Evolutionary conservation across 2,329 filamentous ascomycete species (phyloP).

Genomic region (Neopestalotiopsis sp.): DNA sequence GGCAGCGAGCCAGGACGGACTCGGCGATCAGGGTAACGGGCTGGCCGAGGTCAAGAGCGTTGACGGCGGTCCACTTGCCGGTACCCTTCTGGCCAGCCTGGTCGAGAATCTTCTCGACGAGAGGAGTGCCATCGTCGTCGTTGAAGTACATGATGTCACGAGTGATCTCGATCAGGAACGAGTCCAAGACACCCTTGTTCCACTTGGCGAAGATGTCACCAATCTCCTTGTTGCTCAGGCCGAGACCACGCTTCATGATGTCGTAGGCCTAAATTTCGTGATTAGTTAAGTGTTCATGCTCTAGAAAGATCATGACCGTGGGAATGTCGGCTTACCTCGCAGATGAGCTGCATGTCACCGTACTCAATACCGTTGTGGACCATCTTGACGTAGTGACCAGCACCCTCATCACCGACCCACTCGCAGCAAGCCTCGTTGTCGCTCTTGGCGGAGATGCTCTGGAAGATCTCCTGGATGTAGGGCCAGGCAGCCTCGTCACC

Average conservation of each 20-base stretch:
- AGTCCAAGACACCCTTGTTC: slow-evolving; percentile 99
- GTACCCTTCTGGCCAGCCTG: slow-evolving; percentile 99
- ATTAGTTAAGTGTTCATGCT: background rate
- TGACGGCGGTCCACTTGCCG: slow-evolving; percentile 99
- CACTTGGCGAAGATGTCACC: slow-evolving; percentile 92
- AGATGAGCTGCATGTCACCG: slow-evolving; percentile 99
- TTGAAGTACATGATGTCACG: slow-evolving; percentile 98
- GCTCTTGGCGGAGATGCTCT: slow-evolving; percentile 96
- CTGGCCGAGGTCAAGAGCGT: slow-evolving; percentile 97
- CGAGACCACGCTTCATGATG: slow-evolving; percentile 98
- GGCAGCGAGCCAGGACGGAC: slow-evolving; percentile 92
- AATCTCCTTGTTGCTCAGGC: slow-evolving; percentile 89
- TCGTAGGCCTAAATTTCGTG: slow-evolving; percentile 79
- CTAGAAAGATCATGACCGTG: background rate
- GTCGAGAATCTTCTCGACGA: slow-evolving; percentile 99
- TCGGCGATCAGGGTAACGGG: slow-evolving; percentile 98
- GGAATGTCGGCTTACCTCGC: slow-evolving; percentile 70
- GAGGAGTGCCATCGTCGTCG: slow-evolving; percentile 86
- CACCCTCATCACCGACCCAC: slow-evolving; percentile 99
- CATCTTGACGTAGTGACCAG: slow-evolving; percentile 99
- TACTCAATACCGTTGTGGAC: slow-evolving; percentile 99
- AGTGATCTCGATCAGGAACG: slow-evolving; percentile 99
- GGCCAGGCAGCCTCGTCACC: slow-evolving; percentile 98
- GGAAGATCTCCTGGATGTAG: slow-evolving; percentile 98
- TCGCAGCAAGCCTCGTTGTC: slow-evolving; percentile 98